These are phyloP conservation scores for Citrus medica DNA, from an alignment of 345 rosid species.

Conservation along the genomic window DNA sequence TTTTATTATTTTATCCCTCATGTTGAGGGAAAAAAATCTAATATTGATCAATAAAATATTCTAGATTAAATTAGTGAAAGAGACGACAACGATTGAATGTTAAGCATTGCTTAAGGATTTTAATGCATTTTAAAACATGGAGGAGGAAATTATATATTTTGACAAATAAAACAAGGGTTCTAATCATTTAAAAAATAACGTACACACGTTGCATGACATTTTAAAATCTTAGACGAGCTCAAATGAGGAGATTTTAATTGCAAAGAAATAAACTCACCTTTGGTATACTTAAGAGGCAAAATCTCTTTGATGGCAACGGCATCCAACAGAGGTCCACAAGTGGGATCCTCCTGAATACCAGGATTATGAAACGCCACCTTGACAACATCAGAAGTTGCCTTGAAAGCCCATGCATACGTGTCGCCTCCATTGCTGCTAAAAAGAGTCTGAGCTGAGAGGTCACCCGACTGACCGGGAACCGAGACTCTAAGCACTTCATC, in stretches of 20 bases:
- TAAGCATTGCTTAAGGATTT: too few species aligned
- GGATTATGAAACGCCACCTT: constrained; percentile 73
- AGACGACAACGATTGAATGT: too few species aligned
- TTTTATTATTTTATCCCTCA: too few species aligned
- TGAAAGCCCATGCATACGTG: constrained; percentile 75
- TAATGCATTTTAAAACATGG: too few species aligned
- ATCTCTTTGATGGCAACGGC: constrained; percentile 82
- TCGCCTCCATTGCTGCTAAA: constrained; percentile 82
- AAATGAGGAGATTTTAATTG: background rate
- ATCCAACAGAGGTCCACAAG: constrained; percentile 85
- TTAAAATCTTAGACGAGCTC: background rate
- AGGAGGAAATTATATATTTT: too few species aligned
- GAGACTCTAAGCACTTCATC: constrained; percentile 53
- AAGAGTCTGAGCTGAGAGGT: constrained; percentile 62
- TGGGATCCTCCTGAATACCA: constrained; percentile 76
- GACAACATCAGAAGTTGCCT: constrained; percentile 36
- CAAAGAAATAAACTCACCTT: constrained; percentile 26
- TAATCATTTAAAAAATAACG: too few species aligned
- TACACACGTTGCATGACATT: too few species aligned
- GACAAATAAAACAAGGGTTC: too few species aligned
- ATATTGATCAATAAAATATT: too few species aligned
- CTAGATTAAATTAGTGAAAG: too few species aligned
- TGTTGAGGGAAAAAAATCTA: too few species aligned
- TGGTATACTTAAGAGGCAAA: constrained; percentile 33
- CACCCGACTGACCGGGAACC: constrained; percentile 49